A percentile compares a stretch with the other conserved stretches of the same genome.
Conservation (phyloP, 192 early-diverging fungal genomes). For the Physocladia obscura region DNA sequence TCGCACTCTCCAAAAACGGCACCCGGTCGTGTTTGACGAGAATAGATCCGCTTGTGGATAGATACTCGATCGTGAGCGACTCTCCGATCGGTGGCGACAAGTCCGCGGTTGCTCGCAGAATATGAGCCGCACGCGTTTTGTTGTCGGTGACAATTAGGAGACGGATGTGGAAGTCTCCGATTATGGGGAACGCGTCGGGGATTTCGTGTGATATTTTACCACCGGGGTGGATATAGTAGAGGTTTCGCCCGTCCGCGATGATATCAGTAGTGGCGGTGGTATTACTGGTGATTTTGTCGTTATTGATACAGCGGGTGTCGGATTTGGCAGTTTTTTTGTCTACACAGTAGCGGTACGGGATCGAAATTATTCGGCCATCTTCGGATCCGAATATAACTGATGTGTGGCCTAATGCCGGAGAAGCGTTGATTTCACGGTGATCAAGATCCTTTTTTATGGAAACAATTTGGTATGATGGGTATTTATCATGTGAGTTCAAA, state of each 20-base stretch:
- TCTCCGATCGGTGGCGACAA: background rate
- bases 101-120: constrained; percentile 11
- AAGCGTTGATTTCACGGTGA: constrained; percentile 29
- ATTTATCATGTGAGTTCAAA: background rate
- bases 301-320: constrained; percentile 14
- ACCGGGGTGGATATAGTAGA: constrained; percentile 21
- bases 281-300: no score
- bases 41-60: constrained; percentile 9
- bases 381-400: constrained; percentile 20
- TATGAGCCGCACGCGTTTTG: constrained; percentile 14
- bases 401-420: constrained; percentile 17
- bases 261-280: background rate
- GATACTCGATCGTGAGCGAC: constrained; percentile 1
- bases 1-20: constrained; percentile 2
- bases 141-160: constrained; percentile 22
- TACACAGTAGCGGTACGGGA: constrained; percentile 21
- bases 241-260: background rate
- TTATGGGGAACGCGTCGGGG: background rate
- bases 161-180: constrained; percentile 9
- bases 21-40: background rate
- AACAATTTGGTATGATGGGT: background rate
- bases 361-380: constrained; percentile 21
- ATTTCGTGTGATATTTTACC: constrained; percentile 8
- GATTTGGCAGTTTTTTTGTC: background rate
- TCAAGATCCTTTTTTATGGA: constrained; percentile 1